A percentile compares a stretch with the other conserved stretches of the same genome.
These are phyloP conservation scores for Coemansia sp. DNA, from an alignment of 192 early-diverging fungal species.

Conservation along the genomic window DNA sequence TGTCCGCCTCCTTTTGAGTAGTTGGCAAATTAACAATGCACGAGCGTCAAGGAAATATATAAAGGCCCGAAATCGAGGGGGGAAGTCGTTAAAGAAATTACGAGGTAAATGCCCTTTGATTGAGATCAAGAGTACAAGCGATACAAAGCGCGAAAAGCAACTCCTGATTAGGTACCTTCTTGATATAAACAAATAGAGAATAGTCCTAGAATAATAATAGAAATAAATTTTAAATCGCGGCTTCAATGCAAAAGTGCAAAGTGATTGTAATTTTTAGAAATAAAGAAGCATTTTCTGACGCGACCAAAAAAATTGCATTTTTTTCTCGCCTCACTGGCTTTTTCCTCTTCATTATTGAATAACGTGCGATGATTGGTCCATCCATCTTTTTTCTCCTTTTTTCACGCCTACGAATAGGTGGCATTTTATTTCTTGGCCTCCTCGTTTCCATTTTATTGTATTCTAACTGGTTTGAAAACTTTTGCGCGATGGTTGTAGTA, in stretches of 20 bases:
- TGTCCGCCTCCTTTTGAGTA: not conserved
- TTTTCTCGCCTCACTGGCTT: not conserved
- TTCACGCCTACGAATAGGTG: not conserved
- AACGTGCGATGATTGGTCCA: not conserved
- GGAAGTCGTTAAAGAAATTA: not conserved
- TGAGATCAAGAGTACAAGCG: not conserved
- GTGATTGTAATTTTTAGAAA: not conserved
- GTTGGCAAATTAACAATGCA: not conserved
- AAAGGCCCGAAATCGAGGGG: not conserved
- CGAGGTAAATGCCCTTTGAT: not conserved
- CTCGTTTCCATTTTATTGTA: not conserved
- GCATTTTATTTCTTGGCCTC: not conserved
- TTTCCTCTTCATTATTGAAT: not conserved
- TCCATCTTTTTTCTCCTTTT: not conserved
- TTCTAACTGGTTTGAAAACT: not conserved
- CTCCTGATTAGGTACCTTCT: not conserved
- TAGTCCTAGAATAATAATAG: constrained; percentile 1
- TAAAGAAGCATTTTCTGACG: not conserved
- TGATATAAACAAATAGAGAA: not conserved
- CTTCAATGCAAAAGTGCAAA: not conserved
- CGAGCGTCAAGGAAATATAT: not conserved
- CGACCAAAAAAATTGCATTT: constrained; percentile 4
- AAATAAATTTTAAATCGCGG: constrained; percentile 3
- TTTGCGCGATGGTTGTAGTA: constrained; percentile 57
- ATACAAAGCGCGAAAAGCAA: not conserved